Evolutionary conservation across 306 rosid genomes (phyloP).

Genomic region (Geum urbanum): DNA sequence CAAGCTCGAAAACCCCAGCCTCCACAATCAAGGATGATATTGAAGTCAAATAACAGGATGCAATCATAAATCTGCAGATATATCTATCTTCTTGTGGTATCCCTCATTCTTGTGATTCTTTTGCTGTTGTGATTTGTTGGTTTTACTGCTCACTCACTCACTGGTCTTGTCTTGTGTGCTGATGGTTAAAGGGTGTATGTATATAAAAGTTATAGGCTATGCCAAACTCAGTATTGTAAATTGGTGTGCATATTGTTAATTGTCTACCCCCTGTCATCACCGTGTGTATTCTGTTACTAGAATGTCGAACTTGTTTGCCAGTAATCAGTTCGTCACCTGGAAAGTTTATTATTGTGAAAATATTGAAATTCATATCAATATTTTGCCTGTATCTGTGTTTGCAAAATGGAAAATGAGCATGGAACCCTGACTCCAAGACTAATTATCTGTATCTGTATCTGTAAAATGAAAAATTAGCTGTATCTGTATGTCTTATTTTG

Average conservation of each 20-base stretch:
- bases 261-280: conserved; percentile 27
- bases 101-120: conserved; percentile 20
- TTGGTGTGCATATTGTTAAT: conserved; percentile 32
- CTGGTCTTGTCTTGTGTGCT: conserved; percentile 37
- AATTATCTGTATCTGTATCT: no score
- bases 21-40: conserved; percentile 60
- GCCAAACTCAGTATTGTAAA: conserved; percentile 36
- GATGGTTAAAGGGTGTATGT: conserved; percentile 44
- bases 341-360: conserved; percentile 13
- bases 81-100: conserved; percentile 25
- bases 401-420: neutral
- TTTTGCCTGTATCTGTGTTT: neutral
- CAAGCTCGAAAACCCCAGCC: conserved; percentile 54
- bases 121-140: conserved; percentile 27
- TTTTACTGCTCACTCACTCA: conserved; percentile 34
- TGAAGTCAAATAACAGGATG: conserved; percentile 50
- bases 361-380: neutral
- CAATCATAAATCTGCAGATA: conserved; percentile 26
- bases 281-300: conserved; percentile 22
- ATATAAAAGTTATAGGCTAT: conserved; percentile 46
- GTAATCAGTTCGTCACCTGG: neutral
- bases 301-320: conserved; percentile 20
- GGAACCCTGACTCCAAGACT: neutral
- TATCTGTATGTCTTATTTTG: no score
- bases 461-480: no score